Evolutionary conservation across 2,329 filamentous ascomycete species (phyloP).

Genomic region (Penicillium fuscoglaucum): DNA sequence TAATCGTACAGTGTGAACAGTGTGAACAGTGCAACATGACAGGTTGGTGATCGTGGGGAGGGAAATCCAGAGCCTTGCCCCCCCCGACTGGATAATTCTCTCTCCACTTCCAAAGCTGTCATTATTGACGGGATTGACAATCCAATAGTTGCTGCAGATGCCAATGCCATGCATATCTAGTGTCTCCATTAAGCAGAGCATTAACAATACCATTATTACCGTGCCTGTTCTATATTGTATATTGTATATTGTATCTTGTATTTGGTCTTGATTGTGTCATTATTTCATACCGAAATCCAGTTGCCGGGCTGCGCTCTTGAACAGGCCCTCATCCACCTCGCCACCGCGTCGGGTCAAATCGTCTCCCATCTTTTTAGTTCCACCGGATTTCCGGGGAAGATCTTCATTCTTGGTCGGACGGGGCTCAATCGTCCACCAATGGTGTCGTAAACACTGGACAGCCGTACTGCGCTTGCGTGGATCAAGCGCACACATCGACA

Average conservation of each 20-base stretch:
- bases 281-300: constrained; percentile 66
- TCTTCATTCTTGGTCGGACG: constrained; percentile 79
- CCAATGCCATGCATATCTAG: background rate
- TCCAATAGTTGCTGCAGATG: background rate
- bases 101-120: background rate
- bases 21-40: background rate
- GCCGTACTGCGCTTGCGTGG: constrained; percentile 82
- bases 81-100: background rate
- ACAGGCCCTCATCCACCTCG: constrained; percentile 63
- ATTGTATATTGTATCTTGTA: background rate
- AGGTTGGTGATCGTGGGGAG: background rate
- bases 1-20: background rate
- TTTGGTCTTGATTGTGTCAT: constrained; percentile 3
- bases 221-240: background rate
- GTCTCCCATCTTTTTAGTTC: constrained; percentile 72
- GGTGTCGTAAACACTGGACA: constrained; percentile 72
- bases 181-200: background rate
- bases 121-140: background rate
- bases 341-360: constrained; percentile 78
- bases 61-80: background rate
- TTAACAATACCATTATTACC: background rate
- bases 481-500: constrained; percentile 80
- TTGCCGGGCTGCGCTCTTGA: constrained; percentile 76
- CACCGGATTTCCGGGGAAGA: constrained; percentile 74
- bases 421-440: constrained; percentile 83